Evolutionary conservation across 176 grass and related monocot species (phyloP).

Genomic region (Bothriochloa decipiens): DNA sequence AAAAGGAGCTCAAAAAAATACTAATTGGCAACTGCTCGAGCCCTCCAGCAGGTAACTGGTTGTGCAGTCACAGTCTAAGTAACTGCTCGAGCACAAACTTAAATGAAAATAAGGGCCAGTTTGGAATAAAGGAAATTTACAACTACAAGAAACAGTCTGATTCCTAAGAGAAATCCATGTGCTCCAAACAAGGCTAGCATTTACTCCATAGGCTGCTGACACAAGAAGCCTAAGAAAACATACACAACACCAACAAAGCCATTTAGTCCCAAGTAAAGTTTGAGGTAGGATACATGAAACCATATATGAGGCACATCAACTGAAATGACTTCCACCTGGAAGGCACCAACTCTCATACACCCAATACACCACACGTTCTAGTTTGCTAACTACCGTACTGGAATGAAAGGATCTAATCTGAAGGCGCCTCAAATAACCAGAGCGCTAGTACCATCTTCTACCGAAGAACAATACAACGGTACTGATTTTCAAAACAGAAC

Average conservation of each 20-base stretch:
- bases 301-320: not conserved
- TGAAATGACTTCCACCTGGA: too few relatives aligned
- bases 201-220: not conserved
- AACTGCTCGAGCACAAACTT: not conserved
- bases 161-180: not conserved
- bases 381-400: not conserved
- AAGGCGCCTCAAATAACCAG: not conserved
- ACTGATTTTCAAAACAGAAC: not conserved
- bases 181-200: not conserved
- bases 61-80: conserved; percentile 18
- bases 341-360: not conserved
- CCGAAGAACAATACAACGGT: not conserved
- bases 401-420: not conserved
- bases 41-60: not conserved
- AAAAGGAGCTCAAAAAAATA: conserved; percentile 1
- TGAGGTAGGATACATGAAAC: not conserved
- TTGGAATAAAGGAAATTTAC: not conserved
- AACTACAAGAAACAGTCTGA: not conserved
- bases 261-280: not conserved
- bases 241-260: not conserved
- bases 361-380: not conserved
- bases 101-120: not conserved
- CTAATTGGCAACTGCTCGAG: not conserved
- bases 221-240: not conserved
- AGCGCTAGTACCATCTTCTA: not conserved